These are phyloP conservation scores for Mycena belliarum DNA, from an alignment of 768 basidiomycete species.

Conservation along the genomic window DNA sequence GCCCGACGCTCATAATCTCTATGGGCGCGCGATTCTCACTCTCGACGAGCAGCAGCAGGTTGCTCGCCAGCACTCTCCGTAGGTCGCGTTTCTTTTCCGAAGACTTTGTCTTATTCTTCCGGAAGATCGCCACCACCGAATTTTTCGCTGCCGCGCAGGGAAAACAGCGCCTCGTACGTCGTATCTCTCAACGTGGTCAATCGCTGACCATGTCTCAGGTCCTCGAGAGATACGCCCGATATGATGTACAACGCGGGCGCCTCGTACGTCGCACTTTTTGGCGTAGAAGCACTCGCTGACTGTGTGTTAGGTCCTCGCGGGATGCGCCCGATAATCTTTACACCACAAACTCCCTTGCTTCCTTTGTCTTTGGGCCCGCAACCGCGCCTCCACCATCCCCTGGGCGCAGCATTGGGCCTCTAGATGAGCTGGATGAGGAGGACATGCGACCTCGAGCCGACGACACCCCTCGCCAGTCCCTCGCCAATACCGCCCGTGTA, in stretches of 20 bases:
- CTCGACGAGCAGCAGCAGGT: conserved; percentile 13
- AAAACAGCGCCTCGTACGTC: neutral
- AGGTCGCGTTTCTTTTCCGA: neutral
- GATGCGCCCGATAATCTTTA: conserved; percentile 34
- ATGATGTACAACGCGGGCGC: no score
- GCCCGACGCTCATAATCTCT: conserved; percentile 7
- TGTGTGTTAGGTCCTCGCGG: neutral
- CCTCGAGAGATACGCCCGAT: no score
- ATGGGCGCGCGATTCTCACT: conserved; percentile 12
- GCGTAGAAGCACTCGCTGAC: no score
- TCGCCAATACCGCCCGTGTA: conserved; percentile 33
- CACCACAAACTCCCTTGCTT: conserved; percentile 44
- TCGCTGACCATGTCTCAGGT: no score
- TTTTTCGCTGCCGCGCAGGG: conserved; percentile 10
- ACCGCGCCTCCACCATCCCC: conserved; percentile 32
- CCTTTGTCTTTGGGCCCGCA: conserved; percentile 50
- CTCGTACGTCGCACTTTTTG: no score
- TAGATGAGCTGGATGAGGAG: conserved; percentile 38
- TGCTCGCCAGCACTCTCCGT: conserved; percentile 4
- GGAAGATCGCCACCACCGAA: conserved; percentile 15
- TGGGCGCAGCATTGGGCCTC: conserved; percentile 36
- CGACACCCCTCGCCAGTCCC: conserved; percentile 53
- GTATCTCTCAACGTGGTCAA: neutral
- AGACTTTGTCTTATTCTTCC: no score
- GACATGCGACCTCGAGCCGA: conserved; percentile 38